Conservation (phyloP, 345 rosid species). For the Lepidium sativum region DNA sequence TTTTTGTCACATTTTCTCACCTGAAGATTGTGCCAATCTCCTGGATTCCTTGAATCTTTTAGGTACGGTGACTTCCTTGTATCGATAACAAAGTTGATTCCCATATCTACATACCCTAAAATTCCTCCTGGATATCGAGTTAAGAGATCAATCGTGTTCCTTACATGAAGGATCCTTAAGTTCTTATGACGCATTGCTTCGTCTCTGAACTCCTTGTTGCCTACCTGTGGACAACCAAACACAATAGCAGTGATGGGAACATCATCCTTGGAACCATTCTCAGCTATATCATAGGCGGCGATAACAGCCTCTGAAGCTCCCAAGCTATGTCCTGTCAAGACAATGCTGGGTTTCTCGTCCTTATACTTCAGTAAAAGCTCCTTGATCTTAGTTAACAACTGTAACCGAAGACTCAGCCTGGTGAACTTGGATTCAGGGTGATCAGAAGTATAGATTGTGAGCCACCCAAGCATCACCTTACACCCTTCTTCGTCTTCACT, state of each 20-base stretch:
- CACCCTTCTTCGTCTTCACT: constrained; percentile 46
- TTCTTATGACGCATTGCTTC: constrained; percentile 36
- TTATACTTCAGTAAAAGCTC: constrained; percentile 40
- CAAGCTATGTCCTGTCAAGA: constrained; percentile 71
- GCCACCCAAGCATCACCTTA: constrained; percentile 82
- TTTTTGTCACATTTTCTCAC: background rate
- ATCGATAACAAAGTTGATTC: constrained; percentile 52
- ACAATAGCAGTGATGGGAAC: constrained; percentile 64
- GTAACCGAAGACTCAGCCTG: constrained; percentile 45
- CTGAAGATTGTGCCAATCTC: constrained; percentile 86
- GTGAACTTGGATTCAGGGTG: constrained; percentile 60
- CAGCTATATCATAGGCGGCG: constrained; percentile 58
- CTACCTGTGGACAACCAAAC: constrained; percentile 75
- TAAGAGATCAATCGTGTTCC: constrained; percentile 60
- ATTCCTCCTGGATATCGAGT: constrained; percentile 62
- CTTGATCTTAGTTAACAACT: constrained; percentile 43
- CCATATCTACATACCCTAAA: constrained; percentile 44
- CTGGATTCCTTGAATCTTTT: constrained; percentile 56
- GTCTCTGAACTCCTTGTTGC: constrained; percentile 52
- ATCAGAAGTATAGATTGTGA: constrained; percentile 55
- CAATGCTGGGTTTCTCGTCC: constrained; percentile 52
- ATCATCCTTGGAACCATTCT: constrained; percentile 48
- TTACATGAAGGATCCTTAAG: constrained; percentile 51
- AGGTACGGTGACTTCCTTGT: constrained; percentile 61
- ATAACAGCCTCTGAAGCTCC: constrained; percentile 72